Evolutionary conservation across 108 stramenopile species (phyloP).

Genomic region (Cyclotella atomus): DNA sequence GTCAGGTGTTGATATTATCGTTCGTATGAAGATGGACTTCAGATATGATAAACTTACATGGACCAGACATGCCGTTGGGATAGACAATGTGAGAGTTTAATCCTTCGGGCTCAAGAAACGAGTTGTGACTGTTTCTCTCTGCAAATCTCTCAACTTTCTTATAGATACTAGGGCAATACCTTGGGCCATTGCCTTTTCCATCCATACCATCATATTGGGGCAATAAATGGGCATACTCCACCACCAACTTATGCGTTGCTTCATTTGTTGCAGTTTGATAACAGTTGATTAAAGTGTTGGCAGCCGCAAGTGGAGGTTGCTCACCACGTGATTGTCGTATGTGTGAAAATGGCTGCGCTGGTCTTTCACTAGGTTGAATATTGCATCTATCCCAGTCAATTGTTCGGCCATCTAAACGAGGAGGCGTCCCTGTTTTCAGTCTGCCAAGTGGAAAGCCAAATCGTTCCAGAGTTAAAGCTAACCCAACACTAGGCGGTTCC

Average conservation of each 20-base stretch:
- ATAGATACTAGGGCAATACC: conserved; percentile 97
- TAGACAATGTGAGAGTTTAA: conserved; percentile 95
- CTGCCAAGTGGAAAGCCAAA: conserved; percentile 91
- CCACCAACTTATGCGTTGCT: conserved; percentile 90
- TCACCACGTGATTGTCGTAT: conserved; percentile 78
- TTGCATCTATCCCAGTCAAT: conserved; percentile 91
- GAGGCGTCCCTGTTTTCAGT: conserved; percentile 97
- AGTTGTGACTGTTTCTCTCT: conserved; percentile 90
- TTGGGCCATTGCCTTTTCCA: conserved; percentile 91
- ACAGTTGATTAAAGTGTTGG: conserved; percentile 69
- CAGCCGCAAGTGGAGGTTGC: conserved; percentile 72
- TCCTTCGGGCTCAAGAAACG: conserved; percentile 98
- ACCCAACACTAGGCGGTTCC: conserved; percentile 93
- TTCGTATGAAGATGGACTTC: background rate
- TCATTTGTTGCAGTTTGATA: conserved; percentile 88
- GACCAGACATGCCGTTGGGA: conserved; percentile 96
- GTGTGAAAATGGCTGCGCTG: conserved; percentile 85
- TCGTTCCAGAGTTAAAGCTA: conserved; percentile 89
- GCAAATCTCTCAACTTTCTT: conserved; percentile 96
- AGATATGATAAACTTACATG: conserved; percentile 49
- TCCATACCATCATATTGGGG: conserved; percentile 92
- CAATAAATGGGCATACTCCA: conserved; percentile 85
- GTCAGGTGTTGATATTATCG: background rate
- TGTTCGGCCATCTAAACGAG: conserved; percentile 91
- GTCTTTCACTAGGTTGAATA: conserved; percentile 89